These are phyloP conservation scores for Limnanthes douglasii DNA, from an alignment of 345 rosid genomes.

Conservation along the genomic window DNA sequence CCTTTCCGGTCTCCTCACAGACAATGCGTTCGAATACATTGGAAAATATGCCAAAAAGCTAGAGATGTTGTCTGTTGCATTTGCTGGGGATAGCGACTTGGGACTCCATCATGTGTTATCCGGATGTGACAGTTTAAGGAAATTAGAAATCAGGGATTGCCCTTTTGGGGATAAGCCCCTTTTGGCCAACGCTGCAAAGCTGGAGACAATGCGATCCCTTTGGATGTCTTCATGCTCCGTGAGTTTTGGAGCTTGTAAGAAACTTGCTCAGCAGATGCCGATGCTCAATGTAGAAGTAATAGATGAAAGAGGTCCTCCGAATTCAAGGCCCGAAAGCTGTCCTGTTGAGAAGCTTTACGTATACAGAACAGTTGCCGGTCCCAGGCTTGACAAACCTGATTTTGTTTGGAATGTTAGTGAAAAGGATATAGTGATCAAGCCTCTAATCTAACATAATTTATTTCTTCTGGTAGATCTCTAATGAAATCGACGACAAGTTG, in stretches of 20 bases:
- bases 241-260: constrained; percentile 78
- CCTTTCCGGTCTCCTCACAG: constrained; percentile 87
- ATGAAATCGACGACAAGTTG: no score
- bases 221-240: constrained; percentile 97
- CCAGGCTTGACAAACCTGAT: constrained; percentile 69
- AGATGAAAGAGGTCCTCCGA: constrained; percentile 58
- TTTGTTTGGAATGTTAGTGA: constrained; percentile 65
- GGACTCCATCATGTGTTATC: constrained; percentile 82
- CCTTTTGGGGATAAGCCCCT: constrained; percentile 93
- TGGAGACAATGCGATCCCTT: constrained; percentile 99
- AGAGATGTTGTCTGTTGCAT: constrained; percentile 94
- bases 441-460: no score
- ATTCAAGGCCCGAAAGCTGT: constrained; percentile 49
- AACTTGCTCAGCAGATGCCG: constrained; percentile 76
- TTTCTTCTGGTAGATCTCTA: no score
- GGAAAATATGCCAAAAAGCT: constrained; percentile 75
- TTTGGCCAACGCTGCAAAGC: constrained; percentile 86
- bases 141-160: constrained; percentile 89
- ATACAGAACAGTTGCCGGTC: constrained; percentile 72
- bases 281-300: constrained; percentile 86
- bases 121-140: constrained; percentile 80
- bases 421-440: constrained; percentile 16
- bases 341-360: constrained; percentile 81
- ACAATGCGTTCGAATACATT: constrained; percentile 67
- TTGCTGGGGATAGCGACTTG: constrained; percentile 87